Percentiles rank a stretch among this genome's conserved stretches.
phyloP scores from a whole-genome alignment of 2,329 filamentous ascomycete species.

The Alternaria gansuensis region DNA sequence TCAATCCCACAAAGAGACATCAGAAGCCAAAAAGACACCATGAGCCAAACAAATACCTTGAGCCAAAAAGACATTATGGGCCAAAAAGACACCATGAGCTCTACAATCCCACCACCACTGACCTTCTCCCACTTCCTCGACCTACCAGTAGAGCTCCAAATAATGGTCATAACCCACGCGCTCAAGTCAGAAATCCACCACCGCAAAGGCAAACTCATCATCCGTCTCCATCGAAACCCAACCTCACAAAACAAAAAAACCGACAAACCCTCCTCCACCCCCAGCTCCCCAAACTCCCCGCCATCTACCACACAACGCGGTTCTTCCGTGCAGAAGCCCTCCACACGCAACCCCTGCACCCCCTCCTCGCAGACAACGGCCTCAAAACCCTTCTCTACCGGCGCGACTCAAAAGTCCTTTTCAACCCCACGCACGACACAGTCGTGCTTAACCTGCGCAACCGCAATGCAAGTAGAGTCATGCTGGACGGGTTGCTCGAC shows the following conservation, averaged over 20 bases:
- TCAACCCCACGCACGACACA: background rate
- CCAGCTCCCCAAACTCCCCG: background rate
- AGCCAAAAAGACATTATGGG: background rate
- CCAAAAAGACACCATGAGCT: background rate
- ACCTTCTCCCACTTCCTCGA: background rate
- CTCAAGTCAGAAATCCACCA: background rate
- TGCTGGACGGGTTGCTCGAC: background rate
- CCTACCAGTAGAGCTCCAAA: background rate
- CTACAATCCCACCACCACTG: background rate
- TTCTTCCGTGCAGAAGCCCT: background rate
- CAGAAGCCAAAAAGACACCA: background rate
- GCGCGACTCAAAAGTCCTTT: background rate
- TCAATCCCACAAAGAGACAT: too few relatives aligned
- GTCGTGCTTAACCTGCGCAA: background rate
- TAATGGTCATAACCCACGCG: background rate
- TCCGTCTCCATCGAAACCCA: background rate
- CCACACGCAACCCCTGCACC: background rate
- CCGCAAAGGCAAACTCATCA: background rate
- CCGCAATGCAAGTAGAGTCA: background rate
- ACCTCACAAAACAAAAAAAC: background rate
- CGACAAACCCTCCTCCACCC: rapidly evolving
- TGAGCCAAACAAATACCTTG: background rate
- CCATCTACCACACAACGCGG: background rate
- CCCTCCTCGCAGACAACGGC: rapidly evolving
- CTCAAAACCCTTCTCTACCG: background rate